Conservation (phyloP, 2,329 filamentous ascomycete species). For the Ophiostoma montium region DNA sequence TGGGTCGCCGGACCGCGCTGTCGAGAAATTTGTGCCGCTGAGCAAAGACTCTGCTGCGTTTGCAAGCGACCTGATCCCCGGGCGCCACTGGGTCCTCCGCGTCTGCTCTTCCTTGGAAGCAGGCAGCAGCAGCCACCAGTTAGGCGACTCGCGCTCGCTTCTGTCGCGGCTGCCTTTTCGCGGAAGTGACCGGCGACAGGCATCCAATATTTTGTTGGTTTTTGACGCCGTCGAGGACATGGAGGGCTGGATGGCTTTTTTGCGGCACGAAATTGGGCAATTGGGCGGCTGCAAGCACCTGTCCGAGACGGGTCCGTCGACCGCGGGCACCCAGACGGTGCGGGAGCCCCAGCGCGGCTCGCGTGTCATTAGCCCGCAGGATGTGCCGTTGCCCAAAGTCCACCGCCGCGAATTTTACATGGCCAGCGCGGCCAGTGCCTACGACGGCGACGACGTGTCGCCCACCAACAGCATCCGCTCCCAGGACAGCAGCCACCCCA, state of each 20-base stretch:
- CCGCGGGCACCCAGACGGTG: constrained; percentile 32
- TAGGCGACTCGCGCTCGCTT: constrained; percentile 43
- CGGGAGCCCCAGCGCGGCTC: constrained; percentile 34
- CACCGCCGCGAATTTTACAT: constrained; percentile 18
- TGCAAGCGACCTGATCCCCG: constrained; percentile 65
- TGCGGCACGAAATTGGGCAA: constrained; percentile 56
- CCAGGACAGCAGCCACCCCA: constrained; percentile 43
- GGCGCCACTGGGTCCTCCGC: constrained; percentile 67
- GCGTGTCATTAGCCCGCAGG: constrained; percentile 21
- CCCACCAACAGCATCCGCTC: constrained; percentile 43
- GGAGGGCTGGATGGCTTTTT: constrained; percentile 57
- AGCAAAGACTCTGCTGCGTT: constrained; percentile 66
- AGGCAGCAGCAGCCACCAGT: constrained; percentile 41
- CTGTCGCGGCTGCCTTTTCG: constrained; percentile 51
- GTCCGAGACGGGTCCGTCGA: constrained; percentile 44
- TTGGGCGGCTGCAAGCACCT: constrained; percentile 52
- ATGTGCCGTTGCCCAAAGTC: constrained; percentile 14
- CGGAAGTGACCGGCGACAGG: constrained; percentile 38
- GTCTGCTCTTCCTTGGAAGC: constrained; percentile 45
- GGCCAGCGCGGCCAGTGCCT: constrained; percentile 13
- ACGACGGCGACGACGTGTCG: constrained; percentile 35
- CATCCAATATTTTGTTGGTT: constrained; percentile 55
- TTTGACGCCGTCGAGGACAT: constrained; percentile 61
- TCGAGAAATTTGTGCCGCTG: constrained; percentile 60
- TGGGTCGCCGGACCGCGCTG: constrained; percentile 55